These are phyloP conservation scores for Cordyceps militaris DNA, from an alignment of 2,329 filamentous ascomycete species.

Conservation along the genomic window DNA sequence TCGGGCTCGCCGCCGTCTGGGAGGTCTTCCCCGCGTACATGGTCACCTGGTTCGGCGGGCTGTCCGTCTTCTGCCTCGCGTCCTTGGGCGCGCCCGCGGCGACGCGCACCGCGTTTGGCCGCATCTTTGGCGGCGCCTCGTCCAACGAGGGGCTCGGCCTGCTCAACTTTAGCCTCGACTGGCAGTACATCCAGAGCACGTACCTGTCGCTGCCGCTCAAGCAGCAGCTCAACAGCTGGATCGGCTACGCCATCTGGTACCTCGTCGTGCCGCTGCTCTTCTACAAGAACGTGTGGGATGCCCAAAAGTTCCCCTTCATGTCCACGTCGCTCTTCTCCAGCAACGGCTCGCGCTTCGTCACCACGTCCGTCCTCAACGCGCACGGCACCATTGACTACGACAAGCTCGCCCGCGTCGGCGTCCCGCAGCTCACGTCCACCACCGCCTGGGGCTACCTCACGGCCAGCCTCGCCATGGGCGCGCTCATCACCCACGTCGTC, in stretches of 20 bases:
- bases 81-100: conserved; percentile 28
- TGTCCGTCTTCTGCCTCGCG: conserved; percentile 40
- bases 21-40: conserved; percentile 41
- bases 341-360: conserved; percentile 21
- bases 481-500: conserved; percentile 17
- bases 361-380: conserved; percentile 18
- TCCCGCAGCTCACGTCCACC: conserved; percentile 23
- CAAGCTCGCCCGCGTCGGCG: conserved; percentile 20
- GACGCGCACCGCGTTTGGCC: conserved; percentile 20
- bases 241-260: conserved; percentile 31
- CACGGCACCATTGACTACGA: conserved; percentile 20
- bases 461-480: conserved; percentile 25
- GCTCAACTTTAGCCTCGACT: conserved; percentile 35
- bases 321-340: conserved; percentile 22
- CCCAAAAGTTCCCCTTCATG: conserved; percentile 27
- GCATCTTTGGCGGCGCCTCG: conserved; percentile 34
- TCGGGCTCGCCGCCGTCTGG: conserved; percentile 33
- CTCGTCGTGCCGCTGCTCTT: conserved; percentile 30
- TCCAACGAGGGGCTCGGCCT: conserved; percentile 33
- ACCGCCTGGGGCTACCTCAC: conserved; percentile 22
- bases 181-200: conserved; percentile 34
- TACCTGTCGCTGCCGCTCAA: conserved; percentile 31
- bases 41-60: conserved; percentile 32
- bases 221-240: conserved; percentile 29
- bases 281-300: conserved; percentile 34